phyloP scores from a whole-genome alignment of 495 filamentous ascomycete species.

The Aspergillus saccharolyticus region DNA sequence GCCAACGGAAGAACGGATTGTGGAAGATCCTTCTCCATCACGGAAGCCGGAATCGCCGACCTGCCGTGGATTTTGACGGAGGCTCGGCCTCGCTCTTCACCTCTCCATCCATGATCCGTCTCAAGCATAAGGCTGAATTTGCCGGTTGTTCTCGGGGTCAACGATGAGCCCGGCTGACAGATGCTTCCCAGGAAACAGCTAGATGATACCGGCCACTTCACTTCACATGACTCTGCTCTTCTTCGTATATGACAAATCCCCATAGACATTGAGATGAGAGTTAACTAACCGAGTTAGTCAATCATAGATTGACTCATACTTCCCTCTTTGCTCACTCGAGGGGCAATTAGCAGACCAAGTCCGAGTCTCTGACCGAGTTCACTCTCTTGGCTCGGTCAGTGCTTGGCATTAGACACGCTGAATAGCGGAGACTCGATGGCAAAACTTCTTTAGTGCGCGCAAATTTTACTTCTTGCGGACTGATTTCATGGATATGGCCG shows the following conservation, averaged over 20 bases:
- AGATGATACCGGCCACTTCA: neutral
- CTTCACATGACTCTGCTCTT: neutral
- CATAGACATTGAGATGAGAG: neutral
- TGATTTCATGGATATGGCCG: neutral
- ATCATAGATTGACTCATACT: neutral
- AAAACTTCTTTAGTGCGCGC: neutral
- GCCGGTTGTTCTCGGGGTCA: neutral
- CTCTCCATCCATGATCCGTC: neutral
- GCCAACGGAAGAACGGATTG: neutral
- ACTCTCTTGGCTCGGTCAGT: neutral
- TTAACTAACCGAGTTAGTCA: no score
- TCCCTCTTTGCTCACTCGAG: neutral
- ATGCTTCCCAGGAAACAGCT: neutral
- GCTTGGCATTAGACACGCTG: conserved; percentile 1
- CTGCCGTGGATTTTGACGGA: neutral
- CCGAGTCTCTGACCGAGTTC: neutral
- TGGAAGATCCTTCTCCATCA: neutral
- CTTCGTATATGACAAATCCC: neutral
- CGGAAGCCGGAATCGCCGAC: conserved; percentile 5
- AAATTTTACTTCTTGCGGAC: neutral
- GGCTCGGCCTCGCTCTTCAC: neutral
- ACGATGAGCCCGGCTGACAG: neutral
- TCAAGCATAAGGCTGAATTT: conserved; percentile 2
- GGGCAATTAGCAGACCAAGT: neutral
- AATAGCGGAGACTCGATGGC: conserved; percentile 1